Base-by-base conservation (phyloP, 2,329 filamentous ascomycete genomes). In the Phyllosticta citribraziliensis region DNA sequence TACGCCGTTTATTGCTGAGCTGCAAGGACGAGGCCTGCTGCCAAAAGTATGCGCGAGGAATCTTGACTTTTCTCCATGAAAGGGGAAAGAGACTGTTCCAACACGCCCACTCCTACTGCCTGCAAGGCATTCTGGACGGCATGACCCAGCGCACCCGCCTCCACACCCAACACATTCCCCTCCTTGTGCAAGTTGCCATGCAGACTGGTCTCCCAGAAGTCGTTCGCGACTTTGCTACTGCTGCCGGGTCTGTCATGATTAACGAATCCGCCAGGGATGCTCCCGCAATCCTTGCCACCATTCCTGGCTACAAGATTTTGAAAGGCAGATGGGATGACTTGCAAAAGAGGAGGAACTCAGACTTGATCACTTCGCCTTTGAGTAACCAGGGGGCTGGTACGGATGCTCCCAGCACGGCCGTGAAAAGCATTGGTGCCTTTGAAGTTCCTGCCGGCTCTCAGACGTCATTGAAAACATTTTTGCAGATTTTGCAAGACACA, bases 141-240 rank as follows among this genome's bases (percentile, higher is more conserved):
- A 33, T 22, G 5, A 14, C 17, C 17, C 2, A 5, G 5, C 33
- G 56, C n/a, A 50, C 40, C 10, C 40, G 52, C 8, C 64, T 75
- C 5, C 63, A 65, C 4, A 24, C 56, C 11, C 54, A 62, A 2
- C 70, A 74, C 19, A 35, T 76, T 1, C 65, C 71, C 2, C 67
- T 72, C n/a, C 63, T 78, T 2, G 55, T 73, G 12, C 69, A 68
- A 33, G 61, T 77, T 9, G 72, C 75, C 17, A 66, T 70, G 27
- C 70, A 73, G 27, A 67, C 74, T 4, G 74, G 72, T 10, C 64
- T 78, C 24, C 74, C 77, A 1, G 78, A 80, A 57, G 70, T 78
- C 51, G 73, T 74, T 10, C 71, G 71, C 3, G 76, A 79, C 63
- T 70, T 75, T 24, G 70, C 68, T 53, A 68, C 66, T 63, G 51